These are phyloP conservation scores for Neopestalotiopsis clavispora DNA, from an alignment of 2,329 filamentous ascomycete species.

Conservation along the genomic window DNA sequence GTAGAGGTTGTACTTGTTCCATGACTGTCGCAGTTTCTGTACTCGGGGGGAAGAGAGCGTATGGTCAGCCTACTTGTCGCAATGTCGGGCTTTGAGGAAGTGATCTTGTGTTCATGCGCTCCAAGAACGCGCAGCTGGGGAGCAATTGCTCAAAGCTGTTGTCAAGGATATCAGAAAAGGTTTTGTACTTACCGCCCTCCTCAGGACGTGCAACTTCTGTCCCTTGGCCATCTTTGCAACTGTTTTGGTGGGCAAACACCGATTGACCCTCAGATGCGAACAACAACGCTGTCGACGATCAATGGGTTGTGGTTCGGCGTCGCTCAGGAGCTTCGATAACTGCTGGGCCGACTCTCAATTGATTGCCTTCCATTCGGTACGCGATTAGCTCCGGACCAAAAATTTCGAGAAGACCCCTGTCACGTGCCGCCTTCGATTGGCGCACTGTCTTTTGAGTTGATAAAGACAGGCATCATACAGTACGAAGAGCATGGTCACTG, in stretches of 20 bases:
- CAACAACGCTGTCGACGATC: background rate
- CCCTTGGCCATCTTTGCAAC: slow-evolving; percentile 41
- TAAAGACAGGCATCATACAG: background rate
- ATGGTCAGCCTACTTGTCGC: slow-evolving; percentile 2
- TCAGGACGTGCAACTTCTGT: slow-evolving; percentile 70
- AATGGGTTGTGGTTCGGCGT: background rate
- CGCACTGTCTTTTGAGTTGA: slow-evolving; percentile 5
- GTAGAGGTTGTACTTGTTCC: slow-evolving; percentile 97
- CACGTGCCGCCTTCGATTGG: background rate
- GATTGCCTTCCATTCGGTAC: background rate
- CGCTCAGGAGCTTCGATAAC: background rate
- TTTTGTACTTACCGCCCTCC: slow-evolving; percentile 60
- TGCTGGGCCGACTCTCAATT: slow-evolving; percentile 3
- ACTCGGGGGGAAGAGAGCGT: slow-evolving; percentile 14
- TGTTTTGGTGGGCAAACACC: background rate
- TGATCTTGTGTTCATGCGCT: too few species aligned
- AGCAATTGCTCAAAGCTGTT: background rate
- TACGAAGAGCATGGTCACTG: background rate
- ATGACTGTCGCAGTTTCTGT: slow-evolving; percentile 92
- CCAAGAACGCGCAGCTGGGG: background rate
- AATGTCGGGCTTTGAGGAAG: background rate
- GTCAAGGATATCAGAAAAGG: slow-evolving; percentile 14
- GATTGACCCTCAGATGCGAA: background rate
- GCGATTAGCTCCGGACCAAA: slow-evolving; percentile 11
- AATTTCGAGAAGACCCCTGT: slow-evolving; percentile 18